Evolutionary conservation across 441 rosid species (phyloP).

Genomic region (Isatis lusitanica): DNA sequence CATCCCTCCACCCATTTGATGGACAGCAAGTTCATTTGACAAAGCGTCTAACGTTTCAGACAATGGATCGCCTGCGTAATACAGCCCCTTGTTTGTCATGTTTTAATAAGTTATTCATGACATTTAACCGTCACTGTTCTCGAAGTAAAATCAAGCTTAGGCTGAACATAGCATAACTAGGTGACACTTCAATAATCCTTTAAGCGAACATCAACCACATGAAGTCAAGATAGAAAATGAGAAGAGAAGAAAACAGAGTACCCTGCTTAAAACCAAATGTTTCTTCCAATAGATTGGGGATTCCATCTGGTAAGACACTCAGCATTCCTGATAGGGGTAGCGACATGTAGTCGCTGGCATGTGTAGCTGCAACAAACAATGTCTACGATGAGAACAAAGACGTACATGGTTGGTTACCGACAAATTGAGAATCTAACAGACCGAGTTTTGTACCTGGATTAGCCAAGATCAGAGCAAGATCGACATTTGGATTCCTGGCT

Average conservation of each 20-base stretch:
- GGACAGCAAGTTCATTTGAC: conserved; percentile 40
- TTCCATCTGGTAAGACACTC: conserved; percentile 51
- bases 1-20: conserved; percentile 39
- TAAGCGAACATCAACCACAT: background rate
- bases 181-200: background rate
- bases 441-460: conserved; percentile 55
- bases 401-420: background rate
- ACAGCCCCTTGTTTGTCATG: background rate
- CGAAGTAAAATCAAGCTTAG: background rate
- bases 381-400: background rate
- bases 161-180: background rate
- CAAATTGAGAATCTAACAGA: background rate
- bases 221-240: conserved; percentile 2
- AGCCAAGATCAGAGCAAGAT: conserved; percentile 59
- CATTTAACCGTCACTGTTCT: no score
- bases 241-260: conserved; percentile 36
- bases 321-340: conserved; percentile 51
- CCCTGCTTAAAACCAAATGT: conserved; percentile 63
- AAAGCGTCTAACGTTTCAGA: conserved; percentile 38
- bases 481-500: conserved; percentile 57
- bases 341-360: conserved; percentile 51
- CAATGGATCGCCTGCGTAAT: conserved; percentile 45
- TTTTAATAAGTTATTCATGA: background rate
- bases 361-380: conserved; percentile 57
- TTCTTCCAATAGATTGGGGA: conserved; percentile 38